Conservation (phyloP, 2,329 filamentous ascomycete species). For the Ophiosphaerella narmari region DNA sequence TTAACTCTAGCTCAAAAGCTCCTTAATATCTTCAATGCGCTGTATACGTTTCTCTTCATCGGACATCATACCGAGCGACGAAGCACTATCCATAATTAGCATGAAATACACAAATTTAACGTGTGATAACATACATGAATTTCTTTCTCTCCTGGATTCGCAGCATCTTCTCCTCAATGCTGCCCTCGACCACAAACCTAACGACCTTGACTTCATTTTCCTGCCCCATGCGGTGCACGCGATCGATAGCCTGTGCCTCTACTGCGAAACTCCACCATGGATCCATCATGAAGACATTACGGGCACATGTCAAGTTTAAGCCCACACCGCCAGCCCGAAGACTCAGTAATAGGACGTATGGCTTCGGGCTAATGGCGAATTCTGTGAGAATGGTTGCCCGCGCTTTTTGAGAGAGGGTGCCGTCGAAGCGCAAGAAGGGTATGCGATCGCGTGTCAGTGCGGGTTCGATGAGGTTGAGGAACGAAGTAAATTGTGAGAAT, state of each 20-base stretch:
- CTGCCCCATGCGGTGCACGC: conserved; percentile 96
- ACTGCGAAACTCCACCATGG: conserved; percentile 99
- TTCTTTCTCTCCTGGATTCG: conserved; percentile 94
- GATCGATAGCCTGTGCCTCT: conserved; percentile 95
- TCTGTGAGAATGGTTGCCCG: conserved; percentile 77
- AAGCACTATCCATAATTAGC: conserved; percentile 68
- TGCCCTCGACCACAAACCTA: conserved; percentile 85
- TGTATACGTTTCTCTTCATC: conserved; percentile 92
- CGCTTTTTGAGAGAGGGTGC: conserved; percentile 83
- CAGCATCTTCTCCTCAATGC: conserved; percentile 95
- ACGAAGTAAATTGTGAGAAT: conserved; percentile 97
- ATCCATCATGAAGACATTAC: conserved; percentile 97
- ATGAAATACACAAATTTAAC: neutral
- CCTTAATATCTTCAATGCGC: conserved; percentile 90
- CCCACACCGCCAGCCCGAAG: conserved; percentile 91
- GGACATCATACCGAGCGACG: conserved; percentile 89
- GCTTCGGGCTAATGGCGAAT: conserved; percentile 64
- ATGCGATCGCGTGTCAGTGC: conserved; percentile 75
- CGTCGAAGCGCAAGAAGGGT: conserved; percentile 84
- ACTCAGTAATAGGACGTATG: conserved; percentile 79
- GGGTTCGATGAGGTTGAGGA: conserved; percentile 86
- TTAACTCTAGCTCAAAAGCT: conserved; percentile 69
- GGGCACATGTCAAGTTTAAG: conserved; percentile 86
- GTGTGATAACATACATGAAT: conserved; percentile 72
- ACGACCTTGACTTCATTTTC: conserved; percentile 82